A percentile compares a stretch with the other conserved stretches of the same genome.
Conservation (phyloP, 2,329 filamentous ascomycete genomes). For the Rutstroemia sp. region DNA sequence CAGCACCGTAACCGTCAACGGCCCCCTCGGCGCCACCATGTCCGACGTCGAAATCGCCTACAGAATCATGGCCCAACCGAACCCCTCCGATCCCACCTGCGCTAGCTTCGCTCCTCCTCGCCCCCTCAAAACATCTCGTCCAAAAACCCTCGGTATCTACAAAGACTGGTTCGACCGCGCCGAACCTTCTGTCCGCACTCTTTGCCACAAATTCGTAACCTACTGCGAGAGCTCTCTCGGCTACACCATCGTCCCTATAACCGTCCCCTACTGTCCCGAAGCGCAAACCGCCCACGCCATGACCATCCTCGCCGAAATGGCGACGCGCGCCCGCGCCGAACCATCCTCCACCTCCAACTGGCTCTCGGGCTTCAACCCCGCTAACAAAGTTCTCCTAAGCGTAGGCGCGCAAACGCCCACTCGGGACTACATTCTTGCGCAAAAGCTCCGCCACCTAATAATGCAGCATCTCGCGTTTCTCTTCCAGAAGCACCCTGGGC, state of each 20-base stretch:
- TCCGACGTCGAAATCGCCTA: slow-evolving; percentile 78
- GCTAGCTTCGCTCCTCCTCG: slow-evolving; percentile 50
- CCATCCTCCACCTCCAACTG: slow-evolving; percentile 30
- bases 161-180: slow-evolving; percentile 63
- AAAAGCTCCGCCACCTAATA: slow-evolving; percentile 64
- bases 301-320: slow-evolving; percentile 68
- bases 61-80: slow-evolving; percentile 65
- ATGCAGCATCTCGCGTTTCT: slow-evolving; percentile 73
- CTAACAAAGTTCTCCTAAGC: slow-evolving; percentile 64
- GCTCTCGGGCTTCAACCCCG: slow-evolving; percentile 50
- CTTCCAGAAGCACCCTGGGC: slow-evolving; percentile 62
- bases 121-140: slow-evolving; percentile 31
- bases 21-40: slow-evolving; percentile 70
- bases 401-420: slow-evolving; percentile 58
- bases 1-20: slow-evolving; percentile 54
- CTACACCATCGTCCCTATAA: slow-evolving; percentile 51
- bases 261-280: slow-evolving; percentile 59
- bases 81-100: slow-evolving; percentile 55
- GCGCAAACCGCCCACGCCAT: slow-evolving; percentile 71
- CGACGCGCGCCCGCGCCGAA: slow-evolving; percentile 32
- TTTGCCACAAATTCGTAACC: slow-evolving; percentile 55
- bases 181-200: slow-evolving; percentile 52
- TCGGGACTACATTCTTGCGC: slow-evolving; percentile 64
- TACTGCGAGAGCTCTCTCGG: slow-evolving; percentile 44
- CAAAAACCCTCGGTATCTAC: slow-evolving; percentile 63